Conservation (phyloP, 2,329 filamentous ascomycete genomes). For the Exophiala dermatitidis region DNA sequence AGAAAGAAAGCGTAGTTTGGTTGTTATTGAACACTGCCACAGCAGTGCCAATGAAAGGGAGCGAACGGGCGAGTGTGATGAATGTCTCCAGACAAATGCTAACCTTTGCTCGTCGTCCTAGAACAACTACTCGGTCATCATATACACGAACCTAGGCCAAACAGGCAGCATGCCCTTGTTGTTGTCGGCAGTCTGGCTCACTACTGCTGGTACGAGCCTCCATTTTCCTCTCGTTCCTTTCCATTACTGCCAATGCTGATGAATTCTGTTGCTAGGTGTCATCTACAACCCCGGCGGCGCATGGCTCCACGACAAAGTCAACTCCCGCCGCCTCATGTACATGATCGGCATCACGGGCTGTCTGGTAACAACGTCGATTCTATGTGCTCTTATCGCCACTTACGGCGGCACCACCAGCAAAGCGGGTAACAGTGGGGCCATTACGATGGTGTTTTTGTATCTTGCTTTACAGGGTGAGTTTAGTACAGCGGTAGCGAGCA, state of each 20-base stretch:
- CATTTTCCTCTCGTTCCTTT: background rate
- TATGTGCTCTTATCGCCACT: constrained; percentile 33
- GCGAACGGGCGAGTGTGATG: too few relatives aligned
- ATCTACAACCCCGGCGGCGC: constrained; percentile 38
- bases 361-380: constrained; percentile 34
- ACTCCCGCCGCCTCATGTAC: constrained; percentile 39
- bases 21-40: too few relatives aligned
- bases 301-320: constrained; percentile 35
- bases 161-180: constrained; percentile 38
- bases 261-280: too few relatives aligned
- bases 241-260: background rate
- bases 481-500: too few relatives aligned
- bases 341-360: constrained; percentile 38
- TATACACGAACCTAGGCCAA: constrained; percentile 35
- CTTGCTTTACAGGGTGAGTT: constrained; percentile 23
- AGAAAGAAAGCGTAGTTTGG: too few relatives aligned
- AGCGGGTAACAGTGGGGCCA: constrained; percentile 32
- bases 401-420: constrained; percentile 33
- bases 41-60: too few relatives aligned
- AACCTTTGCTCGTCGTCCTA: background rate
- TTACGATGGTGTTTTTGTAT: constrained; percentile 21
- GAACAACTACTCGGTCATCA: constrained; percentile 39
- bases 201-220: constrained; percentile 36
- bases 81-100: too few relatives aligned
- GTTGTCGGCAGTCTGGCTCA: constrained; percentile 42